Evolutionary conservation across 345 rosid species (phyloP), one percentile per base, ranked within the genome.

Genomic region (Camelina sativa): DNA sequence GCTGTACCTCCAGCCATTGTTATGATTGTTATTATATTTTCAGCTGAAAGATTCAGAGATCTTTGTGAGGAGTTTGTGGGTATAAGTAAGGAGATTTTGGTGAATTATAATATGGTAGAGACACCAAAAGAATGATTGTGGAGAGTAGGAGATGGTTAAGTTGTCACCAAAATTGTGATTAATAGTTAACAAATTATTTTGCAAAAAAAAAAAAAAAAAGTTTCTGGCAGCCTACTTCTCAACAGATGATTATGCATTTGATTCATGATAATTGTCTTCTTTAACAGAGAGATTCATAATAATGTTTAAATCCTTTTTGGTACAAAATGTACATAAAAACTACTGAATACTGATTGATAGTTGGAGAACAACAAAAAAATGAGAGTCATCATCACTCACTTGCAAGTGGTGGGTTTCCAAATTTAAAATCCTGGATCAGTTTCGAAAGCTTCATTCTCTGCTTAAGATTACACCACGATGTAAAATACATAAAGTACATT

Each of bases 71-170:
- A 38, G 65, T n/a, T 37, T 38, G 38, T 38, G 79, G 19, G 91
- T 74, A 82, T 89, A 89, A 84, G 87, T 89, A 91, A 87, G 65
- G 76, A 71, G 63, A 57, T n/a, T 79, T 64, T 15, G 23, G 58
- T 66, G 50, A 34, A 80, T 88, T 86, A 83, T 71, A 80, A 68
- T 82, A 89, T 79, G 64, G 66, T 67, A 65, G 73, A 79, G 82
- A 83, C 78, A 65, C 82, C 74, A 83, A 91, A 87, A 82, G 96
- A 83, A 86, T 86, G 96, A 88, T 81, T 76, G 74, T 78, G 66
- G 37, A 73, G 81, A 73, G 87, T 89, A 91, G 98, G 90, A 88
- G 91, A 82, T 74, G 77, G 75, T 86, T 91, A 91, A 88, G 98
- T 93, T 62, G 73, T 75, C 43, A 86, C 84, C 90, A 82, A 86